phyloP scores from a whole-genome alignment of 1,139 yeast species.

The Meyerozyma guilliermondii region DNA sequence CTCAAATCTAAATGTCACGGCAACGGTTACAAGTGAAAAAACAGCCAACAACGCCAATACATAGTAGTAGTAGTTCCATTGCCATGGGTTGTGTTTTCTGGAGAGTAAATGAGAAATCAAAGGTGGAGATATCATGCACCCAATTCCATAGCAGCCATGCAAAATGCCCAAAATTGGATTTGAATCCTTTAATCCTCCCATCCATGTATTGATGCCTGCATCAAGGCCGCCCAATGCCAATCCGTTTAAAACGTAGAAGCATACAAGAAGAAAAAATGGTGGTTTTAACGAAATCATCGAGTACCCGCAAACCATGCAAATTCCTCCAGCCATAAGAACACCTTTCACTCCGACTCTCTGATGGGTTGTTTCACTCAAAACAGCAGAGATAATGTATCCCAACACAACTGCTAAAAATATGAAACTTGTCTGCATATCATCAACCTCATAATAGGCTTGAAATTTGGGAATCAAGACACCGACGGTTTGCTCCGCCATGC shows the following conservation, averaged over 20 bases:
- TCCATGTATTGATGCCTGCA: constrained; percentile 54
- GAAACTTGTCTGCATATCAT: constrained; percentile 34
- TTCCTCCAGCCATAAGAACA: constrained; percentile 28
- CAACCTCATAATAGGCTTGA: constrained; percentile 38
- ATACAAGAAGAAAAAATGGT: constrained; percentile 30
- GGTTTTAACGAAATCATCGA: constrained; percentile 26
- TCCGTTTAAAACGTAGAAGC: constrained; percentile 44
- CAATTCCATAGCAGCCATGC: constrained; percentile 68
- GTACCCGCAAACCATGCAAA: constrained; percentile 27
- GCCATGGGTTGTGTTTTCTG: constrained; percentile 31
- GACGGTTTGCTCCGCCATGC: constrained; percentile 53
- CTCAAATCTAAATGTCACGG: constrained; percentile 43
- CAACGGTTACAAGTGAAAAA: constrained; percentile 15
- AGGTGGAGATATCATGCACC: constrained; percentile 64
- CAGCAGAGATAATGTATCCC: constrained; percentile 39
- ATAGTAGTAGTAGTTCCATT: constrained; percentile 45
- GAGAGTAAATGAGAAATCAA: constrained; percentile 42
- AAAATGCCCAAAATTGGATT: constrained; percentile 61
- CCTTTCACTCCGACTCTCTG: constrained; percentile 32
- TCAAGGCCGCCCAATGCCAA: constrained; percentile 59
- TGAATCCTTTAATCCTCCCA: constrained; percentile 51
- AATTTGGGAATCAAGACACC: constrained; percentile 52
- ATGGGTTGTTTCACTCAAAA: constrained; percentile 28
- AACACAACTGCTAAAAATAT: constrained; percentile 30
- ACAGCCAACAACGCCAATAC: constrained; percentile 26